A percentile compares a stretch with the other conserved stretches of the same genome.
Evolutionary conservation across 2,329 filamentous ascomycete genomes (phyloP).

Genomic region (Monosporascus sp.): DNA sequence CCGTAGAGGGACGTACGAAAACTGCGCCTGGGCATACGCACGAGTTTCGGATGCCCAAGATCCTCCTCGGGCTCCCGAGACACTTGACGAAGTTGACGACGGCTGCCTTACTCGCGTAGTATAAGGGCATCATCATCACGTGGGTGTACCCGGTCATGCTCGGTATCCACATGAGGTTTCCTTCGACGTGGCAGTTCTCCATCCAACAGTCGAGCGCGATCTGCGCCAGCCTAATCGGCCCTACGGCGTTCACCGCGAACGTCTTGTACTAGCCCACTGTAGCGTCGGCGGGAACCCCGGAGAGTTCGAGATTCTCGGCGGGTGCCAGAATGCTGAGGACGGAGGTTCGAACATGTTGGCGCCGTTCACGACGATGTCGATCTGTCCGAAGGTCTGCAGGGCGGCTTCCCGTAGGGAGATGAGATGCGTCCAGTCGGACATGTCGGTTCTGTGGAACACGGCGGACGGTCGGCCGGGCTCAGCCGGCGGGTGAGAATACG

Average conservation of each 20-base stretch:
- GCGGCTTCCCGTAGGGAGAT: constrained; percentile 23
- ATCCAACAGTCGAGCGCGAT: constrained; percentile 34
- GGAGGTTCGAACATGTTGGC: constrained; percentile 33
- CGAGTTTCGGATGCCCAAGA: constrained; percentile 28
- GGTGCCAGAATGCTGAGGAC: constrained; percentile 31
- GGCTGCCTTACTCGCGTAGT: constrained; percentile 32
- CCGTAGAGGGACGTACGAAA: no score
- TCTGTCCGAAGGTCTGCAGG: constrained; percentile 19
- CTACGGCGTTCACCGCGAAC: constrained; percentile 31
- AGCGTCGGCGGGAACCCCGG: constrained; percentile 20
- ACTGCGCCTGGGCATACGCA: constrained; percentile 11
- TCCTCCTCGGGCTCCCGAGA: constrained; percentile 23
- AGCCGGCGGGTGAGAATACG: constrained; percentile 21
- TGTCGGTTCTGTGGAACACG: constrained; percentile 31
- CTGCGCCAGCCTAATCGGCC: constrained; percentile 32
- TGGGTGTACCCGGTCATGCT: constrained; percentile 28
- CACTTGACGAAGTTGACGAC: constrained; percentile 30
- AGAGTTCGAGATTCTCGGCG: constrained; percentile 25
- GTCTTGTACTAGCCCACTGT: constrained; percentile 28
- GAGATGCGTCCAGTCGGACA: constrained; percentile 31
- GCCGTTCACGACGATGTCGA: constrained; percentile 33
- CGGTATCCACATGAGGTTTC: constrained; percentile 27
- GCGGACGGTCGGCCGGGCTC: constrained; percentile 16
- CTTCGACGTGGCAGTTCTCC: constrained; percentile 16
- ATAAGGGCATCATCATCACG: constrained; percentile 28